Evolutionary conservation across 768 basidiomycete species (phyloP), one percentile per base, ranked within the genome.

Genomic region (Neoboletus brunneissimus): DNA sequence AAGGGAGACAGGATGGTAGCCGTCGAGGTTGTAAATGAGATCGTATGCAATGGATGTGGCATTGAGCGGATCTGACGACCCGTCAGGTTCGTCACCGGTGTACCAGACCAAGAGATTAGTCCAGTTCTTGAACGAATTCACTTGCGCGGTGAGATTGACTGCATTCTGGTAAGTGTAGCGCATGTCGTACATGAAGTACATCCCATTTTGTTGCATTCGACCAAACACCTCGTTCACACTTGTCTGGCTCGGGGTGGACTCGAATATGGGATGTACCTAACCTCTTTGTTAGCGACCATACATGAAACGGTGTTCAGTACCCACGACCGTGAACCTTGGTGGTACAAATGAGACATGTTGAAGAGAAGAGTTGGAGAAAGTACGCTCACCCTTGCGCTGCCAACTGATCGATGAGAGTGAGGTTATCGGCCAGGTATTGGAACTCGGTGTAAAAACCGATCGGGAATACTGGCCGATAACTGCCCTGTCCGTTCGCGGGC

Each of bases 121-220:
- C 41, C 86, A 79, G 34, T 77, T 79, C 67, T 88, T 88, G 73
- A 89, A 79, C 37, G 70, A 73, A 59, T 85, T 84, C 20, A 91
- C 88, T 71, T 91, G 79, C 42, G 78, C 78, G 0, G 80, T 82
- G 23, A 91, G 83, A 4, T 79, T 76, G 23, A 79, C 76, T 12
- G 72, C 61, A 63, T 90, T 82, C 76, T 78, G 80, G 73, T 90
- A 91, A 1, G 76, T 77, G 80, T 71, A 76, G 58, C 89, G 80
- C 89, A 92, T 89, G 67, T 91, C 88, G 61, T 90, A 92, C 82
- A 91, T 89, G 45, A 91, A 75, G 63, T 86, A 91, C 46, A 69
- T 18, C 0, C 80, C 81, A 0, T 83, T 81, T 56, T 85, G 79
- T 64, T 87, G 81, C 82, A 89, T 87, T 35, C 78, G 76, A 63